phyloP scores from a whole-genome alignment of 306 rosid genomes.

The Prunus dulcis region DNA sequence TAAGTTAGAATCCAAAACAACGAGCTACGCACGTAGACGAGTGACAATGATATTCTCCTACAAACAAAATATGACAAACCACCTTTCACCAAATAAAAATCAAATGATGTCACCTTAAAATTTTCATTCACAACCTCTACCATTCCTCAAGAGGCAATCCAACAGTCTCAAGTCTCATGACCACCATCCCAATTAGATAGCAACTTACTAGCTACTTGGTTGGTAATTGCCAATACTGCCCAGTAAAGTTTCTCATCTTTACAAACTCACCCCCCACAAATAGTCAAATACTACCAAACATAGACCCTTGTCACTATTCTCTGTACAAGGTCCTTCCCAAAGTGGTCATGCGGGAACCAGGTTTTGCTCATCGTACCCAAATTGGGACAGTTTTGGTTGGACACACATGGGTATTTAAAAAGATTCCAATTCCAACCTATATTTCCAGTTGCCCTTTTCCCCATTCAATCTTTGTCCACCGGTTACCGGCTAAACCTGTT shows the following conservation, averaged over 20 bases:
- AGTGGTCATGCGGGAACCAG: background rate
- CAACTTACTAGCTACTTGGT: background rate
- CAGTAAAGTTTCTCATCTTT: background rate
- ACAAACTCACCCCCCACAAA: background rate
- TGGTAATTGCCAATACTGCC: background rate
- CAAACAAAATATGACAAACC: background rate
- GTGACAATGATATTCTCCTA: background rate
- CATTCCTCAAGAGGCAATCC: background rate
- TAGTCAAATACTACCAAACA: conserved; percentile 6
- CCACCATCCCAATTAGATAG: background rate
- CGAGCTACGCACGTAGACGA: background rate
- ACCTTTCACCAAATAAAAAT: conserved; percentile 2
- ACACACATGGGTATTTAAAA: background rate
- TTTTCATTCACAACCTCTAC: background rate
- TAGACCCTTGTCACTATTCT: conserved; percentile 4
- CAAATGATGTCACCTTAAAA: background rate
- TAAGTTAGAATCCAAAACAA: background rate
- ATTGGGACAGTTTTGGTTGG: conserved; percentile 18
- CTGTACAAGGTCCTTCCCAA: background rate
- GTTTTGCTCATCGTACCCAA: conserved; percentile 6
- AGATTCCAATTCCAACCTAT: background rate
- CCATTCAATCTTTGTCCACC: background rate
- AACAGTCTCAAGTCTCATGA: background rate
- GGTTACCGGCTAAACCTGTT: background rate
- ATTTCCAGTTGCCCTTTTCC: background rate